These are phyloP conservation scores for Imleria badia DNA, from an alignment of 768 basidiomycete species.

Conservation along the genomic window DNA sequence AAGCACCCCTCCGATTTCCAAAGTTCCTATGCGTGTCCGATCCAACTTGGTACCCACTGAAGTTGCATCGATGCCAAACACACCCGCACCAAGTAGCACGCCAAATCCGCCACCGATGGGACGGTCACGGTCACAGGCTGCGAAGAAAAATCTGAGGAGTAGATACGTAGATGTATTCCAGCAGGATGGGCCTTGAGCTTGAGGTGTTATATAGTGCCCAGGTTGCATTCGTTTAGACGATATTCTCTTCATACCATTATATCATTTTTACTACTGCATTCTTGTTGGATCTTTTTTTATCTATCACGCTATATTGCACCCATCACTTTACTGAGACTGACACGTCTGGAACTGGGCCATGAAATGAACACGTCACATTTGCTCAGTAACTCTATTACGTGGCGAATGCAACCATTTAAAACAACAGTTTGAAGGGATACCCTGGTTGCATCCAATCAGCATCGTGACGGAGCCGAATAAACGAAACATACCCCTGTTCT, in stretches of 20 bases:
- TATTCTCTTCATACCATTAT: conserved; percentile 17
- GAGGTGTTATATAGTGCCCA: conserved; percentile 14
- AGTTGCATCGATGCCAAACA: conserved; percentile 34
- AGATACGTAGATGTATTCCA: conserved; percentile 93
- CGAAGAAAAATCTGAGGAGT: conserved; percentile 76
- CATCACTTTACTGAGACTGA: background rate
- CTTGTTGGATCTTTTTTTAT: conserved; percentile 25
- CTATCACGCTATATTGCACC: conserved; percentile 17
- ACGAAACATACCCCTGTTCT: conserved; percentile 72
- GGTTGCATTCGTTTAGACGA: background rate
- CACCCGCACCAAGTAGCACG: conserved; percentile 24
- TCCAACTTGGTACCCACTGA: conserved; percentile 63
- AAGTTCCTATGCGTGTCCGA: conserved; percentile 54
- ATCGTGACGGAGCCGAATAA: background rate
- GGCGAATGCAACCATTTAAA: conserved; percentile 39
- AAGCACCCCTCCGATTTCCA: conserved; percentile 49
- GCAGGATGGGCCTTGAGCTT: conserved; percentile 37
- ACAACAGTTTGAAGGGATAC: conserved; percentile 78
- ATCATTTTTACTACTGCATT: conserved; percentile 16
- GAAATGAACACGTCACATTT: background rate
- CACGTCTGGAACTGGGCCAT: background rate
- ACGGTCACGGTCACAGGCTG: conserved; percentile 51
- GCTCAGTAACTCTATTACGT: background rate
- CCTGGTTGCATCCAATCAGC: conserved; percentile 38
- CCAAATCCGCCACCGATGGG: conserved; percentile 41